These are phyloP conservation scores for Thielaviopsis ethacetica DNA, from an alignment of 2,329 filamentous ascomycete species.

Conservation along the genomic window DNA sequence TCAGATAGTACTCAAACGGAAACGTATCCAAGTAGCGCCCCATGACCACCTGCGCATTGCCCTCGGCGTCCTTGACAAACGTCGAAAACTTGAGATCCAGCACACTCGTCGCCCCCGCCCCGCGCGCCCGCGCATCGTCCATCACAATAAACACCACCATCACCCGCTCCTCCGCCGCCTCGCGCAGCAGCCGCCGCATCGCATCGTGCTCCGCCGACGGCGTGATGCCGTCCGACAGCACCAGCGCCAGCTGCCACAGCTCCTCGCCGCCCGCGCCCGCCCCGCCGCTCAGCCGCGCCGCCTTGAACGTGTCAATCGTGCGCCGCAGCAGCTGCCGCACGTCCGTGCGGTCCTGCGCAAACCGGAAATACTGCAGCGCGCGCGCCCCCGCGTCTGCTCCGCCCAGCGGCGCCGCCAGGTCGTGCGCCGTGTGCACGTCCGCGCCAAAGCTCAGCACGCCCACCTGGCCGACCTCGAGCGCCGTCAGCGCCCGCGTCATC, in stretches of 20 bases:
- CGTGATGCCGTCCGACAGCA: slow-evolving; percentile 87
- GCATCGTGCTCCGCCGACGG: slow-evolving; percentile 64
- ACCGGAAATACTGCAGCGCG: slow-evolving; percentile 48
- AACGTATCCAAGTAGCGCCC: slow-evolving; percentile 89
- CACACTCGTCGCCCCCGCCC: slow-evolving; percentile 41
- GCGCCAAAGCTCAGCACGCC: slow-evolving; percentile 80
- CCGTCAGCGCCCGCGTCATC: slow-evolving; percentile 68
- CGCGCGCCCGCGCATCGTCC: slow-evolving; percentile 36
- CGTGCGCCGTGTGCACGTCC: slow-evolving; percentile 67
- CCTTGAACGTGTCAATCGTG: slow-evolving; percentile 67
- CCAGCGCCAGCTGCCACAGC: slow-evolving; percentile 86
- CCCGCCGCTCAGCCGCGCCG: slow-evolving; percentile 44
- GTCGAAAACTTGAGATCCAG: slow-evolving; percentile 76
- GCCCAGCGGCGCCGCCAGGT: slow-evolving; percentile 65
- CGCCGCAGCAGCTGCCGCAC: slow-evolving; percentile 61
- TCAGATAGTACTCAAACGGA: slow-evolving; percentile 91
- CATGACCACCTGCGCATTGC: slow-evolving; percentile 56
- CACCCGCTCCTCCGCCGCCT: slow-evolving; percentile 82
- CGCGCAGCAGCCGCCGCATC: slow-evolving; percentile 66
- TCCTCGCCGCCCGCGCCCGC: slow-evolving; percentile 43
- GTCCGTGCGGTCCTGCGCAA: slow-evolving; percentile 74
- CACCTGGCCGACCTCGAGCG: slow-evolving; percentile 92
- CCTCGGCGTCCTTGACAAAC: slow-evolving; percentile 50
- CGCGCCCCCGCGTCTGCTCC: slow-evolving; percentile 23
- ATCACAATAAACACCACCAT: slow-evolving; percentile 98